A percentile compares a stretch with the other conserved stretches of the same genome.
These are phyloP conservation scores for Ophiostoma ips DNA, from an alignment of 2,329 filamentous ascomycete genomes.

Conservation along the genomic window DNA sequence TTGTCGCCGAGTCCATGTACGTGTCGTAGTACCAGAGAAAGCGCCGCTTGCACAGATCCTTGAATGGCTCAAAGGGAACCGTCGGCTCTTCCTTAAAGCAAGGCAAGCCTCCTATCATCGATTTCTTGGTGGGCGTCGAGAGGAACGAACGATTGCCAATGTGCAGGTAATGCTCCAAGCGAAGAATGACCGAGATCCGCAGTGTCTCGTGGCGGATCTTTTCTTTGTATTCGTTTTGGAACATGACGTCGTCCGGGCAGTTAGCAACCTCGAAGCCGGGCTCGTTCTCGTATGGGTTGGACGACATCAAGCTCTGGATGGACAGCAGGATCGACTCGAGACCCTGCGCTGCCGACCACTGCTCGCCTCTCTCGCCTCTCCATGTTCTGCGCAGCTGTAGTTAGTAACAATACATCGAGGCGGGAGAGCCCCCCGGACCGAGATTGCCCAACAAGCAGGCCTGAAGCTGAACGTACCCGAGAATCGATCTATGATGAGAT, in stretches of 20 bases:
- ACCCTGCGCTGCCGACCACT: conserved; percentile 94
- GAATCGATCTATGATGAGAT: conserved; percentile 61
- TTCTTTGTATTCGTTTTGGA: conserved; percentile 60
- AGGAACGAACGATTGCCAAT: neutral
- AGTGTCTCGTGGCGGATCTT: conserved; percentile 92
- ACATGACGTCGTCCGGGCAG: conserved; percentile 45
- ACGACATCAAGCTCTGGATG: conserved; percentile 90
- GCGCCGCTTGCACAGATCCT: conserved; percentile 75
- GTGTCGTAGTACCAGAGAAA: conserved; percentile 95
- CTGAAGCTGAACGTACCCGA: conserved; percentile 58
- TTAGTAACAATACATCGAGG: neutral
- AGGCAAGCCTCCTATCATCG: too few species aligned
- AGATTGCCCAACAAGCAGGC: too few species aligned
- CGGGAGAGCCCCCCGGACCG: too few species aligned
- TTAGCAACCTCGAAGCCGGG: conserved; percentile 77
- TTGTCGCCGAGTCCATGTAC: conserved; percentile 58
- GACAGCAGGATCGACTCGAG: conserved; percentile 88
- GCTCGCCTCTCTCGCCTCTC: conserved; percentile 77
- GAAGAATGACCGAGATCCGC: conserved; percentile 71
- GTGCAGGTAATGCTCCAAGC: conserved; percentile 61
- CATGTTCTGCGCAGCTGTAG: conserved; percentile 55
- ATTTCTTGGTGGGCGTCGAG: neutral
- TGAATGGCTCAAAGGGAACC: conserved; percentile 65
- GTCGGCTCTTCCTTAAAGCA: conserved; percentile 25
- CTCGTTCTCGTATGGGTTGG: conserved; percentile 91